Evolutionary conservation across 225 moss, liverwort and hornwort species (phyloP).

Genomic region (Physcomitrellopsis africana): DNA sequence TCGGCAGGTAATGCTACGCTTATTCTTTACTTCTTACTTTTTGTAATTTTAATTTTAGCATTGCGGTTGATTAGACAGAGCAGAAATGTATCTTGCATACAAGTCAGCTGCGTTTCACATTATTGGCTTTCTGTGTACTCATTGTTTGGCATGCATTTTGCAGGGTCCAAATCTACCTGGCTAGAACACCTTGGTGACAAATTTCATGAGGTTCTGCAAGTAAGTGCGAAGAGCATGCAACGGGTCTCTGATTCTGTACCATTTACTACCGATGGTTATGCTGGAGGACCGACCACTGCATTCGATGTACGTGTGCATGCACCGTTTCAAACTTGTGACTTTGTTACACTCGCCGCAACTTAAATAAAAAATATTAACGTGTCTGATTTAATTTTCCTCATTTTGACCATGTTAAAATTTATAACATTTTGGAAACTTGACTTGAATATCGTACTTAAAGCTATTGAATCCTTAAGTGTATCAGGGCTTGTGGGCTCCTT

Average conservation of each 20-base stretch:
- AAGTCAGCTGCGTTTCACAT: constrained; percentile 11
- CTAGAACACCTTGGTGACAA: constrained; percentile 51
- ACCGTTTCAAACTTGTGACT: background rate
- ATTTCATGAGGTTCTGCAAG: constrained; percentile 54
- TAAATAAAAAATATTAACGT: too few relatives aligned
- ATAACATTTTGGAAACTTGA: constrained; percentile 18
- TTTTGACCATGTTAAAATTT: background rate
- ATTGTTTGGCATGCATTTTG: constrained; percentile 21
- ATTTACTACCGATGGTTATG: constrained; percentile 36
- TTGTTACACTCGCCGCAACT: background rate
- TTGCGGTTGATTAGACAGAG: constrained; percentile 8
- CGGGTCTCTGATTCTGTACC: constrained; percentile 25
- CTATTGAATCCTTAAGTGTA: background rate
- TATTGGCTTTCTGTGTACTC: constrained; percentile 4
- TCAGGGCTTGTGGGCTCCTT: background rate
- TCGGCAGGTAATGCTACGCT: constrained; percentile 34
- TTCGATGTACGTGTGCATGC: constrained; percentile 20
- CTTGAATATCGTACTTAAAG: background rate
- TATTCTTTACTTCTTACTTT: constrained; percentile 17
- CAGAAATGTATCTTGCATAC: constrained; percentile 1
- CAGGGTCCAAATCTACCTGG: constrained; percentile 46
- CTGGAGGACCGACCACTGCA: constrained; percentile 26
- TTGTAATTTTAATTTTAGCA: background rate
- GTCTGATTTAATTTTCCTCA: too few relatives aligned
- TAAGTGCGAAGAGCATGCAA: constrained; percentile 37